Evolutionary conservation across 441 rosid species (phyloP), one percentile per base, ranked within the genome.

Genomic region (Iberis amara): DNA sequence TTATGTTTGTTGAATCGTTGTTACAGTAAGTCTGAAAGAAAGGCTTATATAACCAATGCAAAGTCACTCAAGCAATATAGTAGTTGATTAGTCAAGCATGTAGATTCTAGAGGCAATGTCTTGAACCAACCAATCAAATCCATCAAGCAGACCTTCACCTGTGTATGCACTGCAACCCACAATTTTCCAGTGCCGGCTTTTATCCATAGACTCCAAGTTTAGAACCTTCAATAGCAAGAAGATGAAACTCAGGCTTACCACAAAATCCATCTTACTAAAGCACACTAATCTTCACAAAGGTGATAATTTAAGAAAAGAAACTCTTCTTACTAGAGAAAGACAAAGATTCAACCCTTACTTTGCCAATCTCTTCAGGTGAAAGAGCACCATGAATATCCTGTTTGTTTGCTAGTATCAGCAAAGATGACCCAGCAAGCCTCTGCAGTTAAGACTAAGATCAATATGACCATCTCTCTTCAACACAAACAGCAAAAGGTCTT

Each of bases 61-160:
- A 38, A 62, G 11, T 26, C 15, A 43, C 46, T 14, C 2, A 4
- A 35, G 6, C 46, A 52, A 6, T 3, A 26, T 26, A 30, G 33
- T 8, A n/a, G 23, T 37, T 7, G 45, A 49, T 9, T 70, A 87
- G 61, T 82, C 90, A 39, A 90, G 96, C 86, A 81, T 69, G 59
- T 87, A 90, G 62, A 90, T 85, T 59, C 95, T 70, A 7, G 95
- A 90, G 35, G 94, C 98, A 39, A 85, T 76, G 62, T 91, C 98
- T 74, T 90, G 95, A 64, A 87, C 89, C 78, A 88, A 71, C 98
- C 96, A 88, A 75, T 91, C 85, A 44, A 88, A 88, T 54, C 86
- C 96, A 55, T 81, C 84, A 32, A 88, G 83, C 61, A 91, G 73
- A 32, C 98, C 96, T 39, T 81, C 81, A 53, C 95, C 96, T 0